Base-by-base conservation (phyloP, 495 filamentous ascomycete genomes). In the Talaromyces nanjingensis region DNA sequence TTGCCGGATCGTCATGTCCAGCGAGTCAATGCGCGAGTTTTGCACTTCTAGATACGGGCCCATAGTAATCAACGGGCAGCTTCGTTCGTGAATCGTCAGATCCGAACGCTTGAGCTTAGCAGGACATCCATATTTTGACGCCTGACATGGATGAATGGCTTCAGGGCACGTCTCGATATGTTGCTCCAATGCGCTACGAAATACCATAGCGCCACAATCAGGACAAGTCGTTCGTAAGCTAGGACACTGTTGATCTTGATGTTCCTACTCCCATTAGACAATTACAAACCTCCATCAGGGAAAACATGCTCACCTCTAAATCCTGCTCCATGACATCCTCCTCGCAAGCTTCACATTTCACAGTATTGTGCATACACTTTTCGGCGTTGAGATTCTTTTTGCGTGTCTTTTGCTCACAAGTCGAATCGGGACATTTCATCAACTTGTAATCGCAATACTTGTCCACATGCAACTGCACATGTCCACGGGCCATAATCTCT, bases 401-500 rank as follows among this genome's bases (percentile, higher is more conserved):
- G 68, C 71, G 73, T 24, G 76, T 85, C 72, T 73, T 84, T 75
- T 77, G 82, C 58, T 71, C 73, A 66, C 74, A 89, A 29, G 56
- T 66, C 57, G 53, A 69, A 64, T 69, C 74, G 4, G 87, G 83
- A 67, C 92, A 96, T 61, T 80, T 79, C 29, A 93, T 78, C 16
- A 81, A 74, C 14, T 82, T 81, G 69, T 87, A 89, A 7, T 79
- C 81, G 71, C 92, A 96, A 70, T 92, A 89, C 64, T 86, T 87
- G 59, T 88, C 80, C 54, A 91, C 82, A 71, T 96, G 92, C 55
- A 85, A 83, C 68, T 88, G 82, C 49, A 94, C 79, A 66, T 90
- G 82, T 53, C 86, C 85, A 22, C 92, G 79, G 27, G 86, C 76
- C 56, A 89, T 76, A 31, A 84, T 71, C 39, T 86, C 78, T 29